Evolutionary conservation across 352 stramenopile genomes (phyloP), one percentile per base, ranked within the genome.

Genomic region (Pythium vanterpoolii): DNA sequence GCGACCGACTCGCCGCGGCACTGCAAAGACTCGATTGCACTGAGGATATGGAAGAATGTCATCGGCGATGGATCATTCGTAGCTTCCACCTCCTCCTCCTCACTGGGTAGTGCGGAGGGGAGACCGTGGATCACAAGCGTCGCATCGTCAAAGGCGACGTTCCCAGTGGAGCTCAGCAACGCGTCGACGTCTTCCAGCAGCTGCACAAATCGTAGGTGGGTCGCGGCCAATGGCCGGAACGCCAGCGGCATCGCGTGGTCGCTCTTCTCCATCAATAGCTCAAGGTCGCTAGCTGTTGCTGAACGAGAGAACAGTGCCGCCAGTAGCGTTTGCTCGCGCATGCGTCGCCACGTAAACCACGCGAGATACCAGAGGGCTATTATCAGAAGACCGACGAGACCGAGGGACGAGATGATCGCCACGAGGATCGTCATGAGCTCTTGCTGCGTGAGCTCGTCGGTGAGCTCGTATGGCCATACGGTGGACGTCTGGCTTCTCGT

Each of bases 1-100:
- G 69, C 74, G 10, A 89, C 52, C n/a, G 75, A 73, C 30, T 89
- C 81, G 18, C 75, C 81, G 31, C 66, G 69, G 49, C 71, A 81
- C 13, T 69, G 66, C 34, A 87, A 72, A 51, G 83, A 73, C 52
- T 89, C 78, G 21, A 89, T 75, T 10, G 58, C 57, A 1, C 70
- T 76, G 2, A 80, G 26, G n/a, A 89, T 74, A 6, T 89, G 73
- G 11, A 73, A 69, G 21, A 90, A 84, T 23, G 81, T 87, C 81
- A 87, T 87, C 11, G 39, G 36, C 30, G n/a, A n/a, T 83, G 75
- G 21, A 4, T 56, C n/a, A 52, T 73, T 18, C 40, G 62, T 40
- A 28, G 72, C 56, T 1, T 68, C 19, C 28, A n/a, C 31, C 2
- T 51, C 46, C 1, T 69, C 21, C 26, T 42, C 31, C 2, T 51